Conservation (phyloP, 495 filamentous ascomycete species). For the Aeminium ludgeri region DNA sequence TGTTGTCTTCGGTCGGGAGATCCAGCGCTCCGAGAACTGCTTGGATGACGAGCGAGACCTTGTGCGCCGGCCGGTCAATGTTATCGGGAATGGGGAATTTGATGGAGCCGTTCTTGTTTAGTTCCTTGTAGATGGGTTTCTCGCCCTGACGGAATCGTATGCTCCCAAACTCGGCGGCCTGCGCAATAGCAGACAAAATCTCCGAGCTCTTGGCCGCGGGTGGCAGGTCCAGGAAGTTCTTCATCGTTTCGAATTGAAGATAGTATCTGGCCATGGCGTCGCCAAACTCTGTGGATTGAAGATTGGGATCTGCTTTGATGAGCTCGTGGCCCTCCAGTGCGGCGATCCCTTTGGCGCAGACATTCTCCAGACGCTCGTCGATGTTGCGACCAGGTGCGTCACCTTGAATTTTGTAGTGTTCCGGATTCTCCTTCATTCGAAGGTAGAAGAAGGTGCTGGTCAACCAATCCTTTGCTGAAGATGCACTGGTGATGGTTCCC, state of each 20-base stretch:
- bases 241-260: conserved; percentile 84
- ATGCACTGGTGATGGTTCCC: conserved; percentile 53
- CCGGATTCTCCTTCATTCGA: conserved; percentile 61
- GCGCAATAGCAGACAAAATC: conserved; percentile 47
- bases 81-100: conserved; percentile 70
- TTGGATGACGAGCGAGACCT: conserved; percentile 77
- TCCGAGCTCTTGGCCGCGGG: conserved; percentile 44
- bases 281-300: conserved; percentile 62
- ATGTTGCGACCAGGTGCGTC: conserved; percentile 35
- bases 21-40: conserved; percentile 61
- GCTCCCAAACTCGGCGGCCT: conserved; percentile 66
- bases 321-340: conserved; percentile 46
- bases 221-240: conserved; percentile 46
- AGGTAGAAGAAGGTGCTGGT: conserved; percentile 75
- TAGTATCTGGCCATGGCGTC: conserved; percentile 89
- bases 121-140: conserved; percentile 57
- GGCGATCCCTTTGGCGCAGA: conserved; percentile 64
- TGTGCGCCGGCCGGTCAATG: conserved; percentile 54
- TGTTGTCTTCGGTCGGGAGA: conserved; percentile 43
- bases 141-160: conserved; percentile 60
- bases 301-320: conserved; percentile 28
- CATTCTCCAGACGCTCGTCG: conserved; percentile 57
- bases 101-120: conserved; percentile 59
- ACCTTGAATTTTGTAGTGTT: conserved; percentile 56
- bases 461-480: conserved; percentile 70